Conservation (phyloP, 192 early-diverging fungal genomes). For the Thamnidium elegans region DNA sequence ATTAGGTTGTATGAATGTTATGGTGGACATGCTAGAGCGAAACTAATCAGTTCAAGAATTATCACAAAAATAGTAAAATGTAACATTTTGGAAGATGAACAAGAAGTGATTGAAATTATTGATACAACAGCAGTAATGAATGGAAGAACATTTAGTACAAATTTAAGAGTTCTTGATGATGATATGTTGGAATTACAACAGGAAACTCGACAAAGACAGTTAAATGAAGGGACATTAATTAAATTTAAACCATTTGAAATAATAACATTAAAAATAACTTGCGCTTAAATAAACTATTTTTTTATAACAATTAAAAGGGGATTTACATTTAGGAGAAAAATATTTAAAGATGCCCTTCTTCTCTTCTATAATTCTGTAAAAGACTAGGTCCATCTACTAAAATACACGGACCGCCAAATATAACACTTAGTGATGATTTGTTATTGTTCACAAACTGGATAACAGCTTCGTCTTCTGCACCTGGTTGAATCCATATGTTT, state of each 20-base stretch:
- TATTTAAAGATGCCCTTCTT: too few relatives aligned
- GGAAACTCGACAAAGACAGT: constrained; percentile 18
- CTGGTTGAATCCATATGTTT: constrained; percentile 73
- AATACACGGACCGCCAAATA: constrained; percentile 67
- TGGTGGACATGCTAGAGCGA: constrained; percentile 73
- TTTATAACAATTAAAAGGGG: too few relatives aligned
- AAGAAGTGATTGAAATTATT: constrained; percentile 32
- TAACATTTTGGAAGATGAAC: constrained; percentile 80
- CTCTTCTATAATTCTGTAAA: neutral
- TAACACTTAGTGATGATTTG: constrained; percentile 42
- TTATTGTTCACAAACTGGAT: constrained; percentile 41
- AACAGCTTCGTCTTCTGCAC: constrained; percentile 57
- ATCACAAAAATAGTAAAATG: constrained; percentile 53
- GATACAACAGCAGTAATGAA: constrained; percentile 15
- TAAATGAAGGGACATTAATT: constrained; percentile 41
- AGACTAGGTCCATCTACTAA: constrained; percentile 46
- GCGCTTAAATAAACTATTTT: too few relatives aligned
- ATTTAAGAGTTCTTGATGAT: constrained; percentile 26
- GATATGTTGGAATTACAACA: constrained; percentile 25
- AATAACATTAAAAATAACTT: constrained; percentile 53
- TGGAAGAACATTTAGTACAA: constrained; percentile 24
- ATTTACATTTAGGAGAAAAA: too few relatives aligned
- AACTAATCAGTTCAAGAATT: constrained; percentile 42
- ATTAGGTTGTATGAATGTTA: constrained; percentile 89
- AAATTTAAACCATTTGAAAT: constrained; percentile 64